Base-by-base conservation (phyloP, 768 basidiomycete genomes). In the Suillus brevipes region DNA sequence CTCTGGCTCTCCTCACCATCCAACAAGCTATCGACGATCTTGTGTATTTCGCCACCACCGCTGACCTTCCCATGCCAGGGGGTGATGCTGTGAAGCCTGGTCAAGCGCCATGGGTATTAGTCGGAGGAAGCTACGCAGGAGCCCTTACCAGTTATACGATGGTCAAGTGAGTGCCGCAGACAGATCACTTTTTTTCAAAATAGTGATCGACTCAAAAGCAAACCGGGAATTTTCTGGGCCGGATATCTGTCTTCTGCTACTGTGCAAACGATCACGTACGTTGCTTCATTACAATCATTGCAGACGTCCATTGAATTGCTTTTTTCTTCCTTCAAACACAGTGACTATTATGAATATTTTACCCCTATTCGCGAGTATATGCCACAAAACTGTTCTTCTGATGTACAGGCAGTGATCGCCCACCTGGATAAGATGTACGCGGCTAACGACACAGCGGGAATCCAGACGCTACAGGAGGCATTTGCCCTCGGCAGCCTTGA, bases 21-120 rank as follows among this genome's bases (percentile, higher is more conserved):
- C 87, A 90, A 72, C 90, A 92, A 75, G 88, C 89, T 10, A 86
- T 90, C 66, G 87, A 90, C 57, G 90, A 92, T 69, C 74, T 91
- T 42, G 88, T 81, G n/a, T 89, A 88, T 74, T 92, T 92, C 69
- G 82, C 88, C 18, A 80, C 87, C 67, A 89, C 84, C 64, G 89
- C 84, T 16, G 75, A 83, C 40, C 81, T 92, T 28, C 87, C 90
- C 4, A 87, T 88, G 85, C 86, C 88, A 0, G 82, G 83, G 61
- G 88, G 89, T 6, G 81, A 87, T 67, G 74, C 83, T 31, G 78
- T 91, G 25, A 83, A 82, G n/a, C 87, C 89, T 1, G 80, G 80
- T 49, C 74, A 76, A 34, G 79, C 79, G 2, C 79, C 81, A 2
- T 84, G 83, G 83, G 65, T 79, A 45, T 63, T 80, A 40, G 3